phyloP scores from a whole-genome alignment of 305 asterid genomes.

The Rubia balearica region DNA sequence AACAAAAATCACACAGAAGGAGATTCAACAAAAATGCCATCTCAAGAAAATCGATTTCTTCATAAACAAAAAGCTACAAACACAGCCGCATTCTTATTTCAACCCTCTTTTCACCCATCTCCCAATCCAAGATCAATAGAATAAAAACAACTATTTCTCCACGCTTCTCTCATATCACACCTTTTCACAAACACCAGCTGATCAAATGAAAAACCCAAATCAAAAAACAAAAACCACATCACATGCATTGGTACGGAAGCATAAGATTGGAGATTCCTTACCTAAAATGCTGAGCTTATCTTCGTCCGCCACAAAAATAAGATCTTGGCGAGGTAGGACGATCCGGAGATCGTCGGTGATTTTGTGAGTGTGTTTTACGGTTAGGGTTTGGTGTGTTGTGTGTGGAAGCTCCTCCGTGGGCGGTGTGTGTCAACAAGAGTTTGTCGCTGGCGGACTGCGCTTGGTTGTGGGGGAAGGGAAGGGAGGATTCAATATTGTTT shows the following conservation, averaged over 20 bases:
- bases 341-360: conserved; percentile 9
- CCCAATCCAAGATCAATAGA: not conserved
- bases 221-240: not conserved
- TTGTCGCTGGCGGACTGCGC: conserved; percentile 26
- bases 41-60: not conserved
- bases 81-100: not conserved
- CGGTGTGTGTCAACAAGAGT: conserved; percentile 19
- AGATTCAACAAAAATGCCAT: conserved; percentile 8
- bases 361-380: not conserved
- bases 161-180: not conserved
- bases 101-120: conserved; percentile 1
- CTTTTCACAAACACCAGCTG: not conserved
- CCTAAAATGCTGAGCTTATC: conserved; percentile 15
- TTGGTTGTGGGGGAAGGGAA: conserved; percentile 9
- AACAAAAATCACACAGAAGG: not conserved
- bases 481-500: conserved; percentile 15
- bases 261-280: conserved; percentile 5
- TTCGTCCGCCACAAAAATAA: not conserved
- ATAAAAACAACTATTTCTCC: not conserved
- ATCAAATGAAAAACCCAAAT: conserved; percentile 19
- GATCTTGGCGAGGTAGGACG: conserved; percentile 19
- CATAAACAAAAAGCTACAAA: not conserved
- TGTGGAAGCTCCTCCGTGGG: conserved; percentile 7
- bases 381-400: conserved; percentile 12
- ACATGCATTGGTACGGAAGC: not conserved